Evolutionary conservation across 345 rosid genomes (phyloP), one percentile per base, ranked within the genome.

Genomic region (Lepidium didymum): DNA sequence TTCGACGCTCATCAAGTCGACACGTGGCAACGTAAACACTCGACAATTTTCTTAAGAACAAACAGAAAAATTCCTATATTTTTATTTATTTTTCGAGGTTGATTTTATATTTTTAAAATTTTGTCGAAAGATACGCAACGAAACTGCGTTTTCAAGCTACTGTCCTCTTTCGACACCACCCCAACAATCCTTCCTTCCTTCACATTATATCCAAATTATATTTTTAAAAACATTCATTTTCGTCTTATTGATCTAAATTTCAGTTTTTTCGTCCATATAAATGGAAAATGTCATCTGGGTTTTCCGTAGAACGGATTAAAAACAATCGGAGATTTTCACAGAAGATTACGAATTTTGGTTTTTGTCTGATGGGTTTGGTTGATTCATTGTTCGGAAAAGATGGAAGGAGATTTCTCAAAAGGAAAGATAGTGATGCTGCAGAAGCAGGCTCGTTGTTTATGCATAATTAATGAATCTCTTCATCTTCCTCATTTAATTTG

Each of bases 401-500:
- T 52, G 83, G 70, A 40, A 84, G 76, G 62, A 87, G 74, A 72
- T 80, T 86, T 75, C 79, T 88, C 77, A 94, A 91, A 80, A 75
- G 99, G 75, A 94, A 91, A 80, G 95, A 94, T 63, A 93, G 97
- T 72, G 96, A 88, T 74, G 95, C 98, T 50, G 97, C 92, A 47
- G 98, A 93, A 75, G 76, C 96, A 84, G 98, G 98, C 68, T 19
- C 34, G 27, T 29, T 68, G 13, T n/a, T 91, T 62, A 8, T 33
- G 4, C 9, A 18, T 46, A 45, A 45, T 29, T 19, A 33, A 37
- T 65, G 60, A 33, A 55, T 16, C 35, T 49, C 5, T n/a, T 16
- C 58, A 12, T 47, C 50, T 19, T 55, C 56, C 10, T 40, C 21
- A 25, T 6, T 13, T 61, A 54, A 42, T 52, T 61, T 75, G 23